phyloP scores from a whole-genome alignment of 1,284 basidiomycete genomes.

The Cryptococcus amylolentus region DNA sequence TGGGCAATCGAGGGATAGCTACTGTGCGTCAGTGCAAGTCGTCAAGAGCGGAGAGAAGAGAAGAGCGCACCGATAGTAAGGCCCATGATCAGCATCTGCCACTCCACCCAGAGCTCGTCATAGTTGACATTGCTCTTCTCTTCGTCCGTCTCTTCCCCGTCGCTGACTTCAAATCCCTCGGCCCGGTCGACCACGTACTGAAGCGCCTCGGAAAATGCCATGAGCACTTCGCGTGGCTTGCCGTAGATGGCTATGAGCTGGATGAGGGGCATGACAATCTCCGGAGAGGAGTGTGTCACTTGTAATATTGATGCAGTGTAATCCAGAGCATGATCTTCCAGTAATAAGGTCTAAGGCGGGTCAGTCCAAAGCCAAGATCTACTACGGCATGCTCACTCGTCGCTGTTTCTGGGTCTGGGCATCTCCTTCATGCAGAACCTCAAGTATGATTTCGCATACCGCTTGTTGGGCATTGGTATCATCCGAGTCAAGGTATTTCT shows the following conservation, averaged over 20 bases:
- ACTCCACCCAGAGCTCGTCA: slow-evolving; percentile 54
- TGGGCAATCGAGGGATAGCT: slow-evolving; percentile 30
- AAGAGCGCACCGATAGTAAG: slow-evolving; percentile 22
- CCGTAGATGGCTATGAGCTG: slow-evolving; percentile 16
- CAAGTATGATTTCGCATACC: slow-evolving; percentile 14
- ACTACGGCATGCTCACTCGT: slow-evolving; percentile 5
- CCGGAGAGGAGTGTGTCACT: background rate
- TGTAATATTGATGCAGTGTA: slow-evolving; percentile 16
- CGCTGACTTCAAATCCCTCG: slow-evolving; percentile 28
- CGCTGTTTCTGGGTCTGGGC: background rate
- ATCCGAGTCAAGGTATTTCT: slow-evolving; percentile 9
- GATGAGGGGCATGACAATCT: slow-evolving; percentile 7
- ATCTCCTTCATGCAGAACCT: slow-evolving; percentile 6
- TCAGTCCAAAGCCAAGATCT: background rate
- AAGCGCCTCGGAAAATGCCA: slow-evolving; percentile 30
- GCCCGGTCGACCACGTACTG: slow-evolving; percentile 26
- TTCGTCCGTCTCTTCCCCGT: slow-evolving; percentile 21
- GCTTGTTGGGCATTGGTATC: slow-evolving; percentile 4
- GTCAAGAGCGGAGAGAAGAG: background rate
- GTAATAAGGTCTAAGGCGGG: slow-evolving; percentile 4
- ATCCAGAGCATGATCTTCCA: slow-evolving; percentile 14
- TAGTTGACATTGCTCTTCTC: slow-evolving; percentile 19
- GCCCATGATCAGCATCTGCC: slow-evolving; percentile 54
- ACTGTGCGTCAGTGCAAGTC: background rate
- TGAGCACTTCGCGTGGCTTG: slow-evolving; percentile 26